These are phyloP conservation scores for Cenchrus americanus DNA, from an alignment of 176 grass and related monocot genomes.

Conservation along the genomic window DNA sequence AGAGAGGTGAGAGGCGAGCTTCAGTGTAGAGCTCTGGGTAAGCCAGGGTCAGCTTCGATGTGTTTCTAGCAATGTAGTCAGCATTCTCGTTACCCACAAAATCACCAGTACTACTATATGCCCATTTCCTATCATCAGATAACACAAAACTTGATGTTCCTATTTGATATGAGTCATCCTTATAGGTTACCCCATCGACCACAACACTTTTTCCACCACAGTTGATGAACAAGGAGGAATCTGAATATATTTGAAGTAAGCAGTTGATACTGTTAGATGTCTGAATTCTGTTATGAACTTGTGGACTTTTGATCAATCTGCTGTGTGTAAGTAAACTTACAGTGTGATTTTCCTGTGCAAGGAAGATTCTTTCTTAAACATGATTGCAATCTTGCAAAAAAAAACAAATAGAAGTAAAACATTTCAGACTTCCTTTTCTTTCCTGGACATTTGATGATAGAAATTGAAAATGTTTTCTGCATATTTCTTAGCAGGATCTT, in stretches of 20 bases:
- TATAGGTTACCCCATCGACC: slow-evolving; percentile 50
- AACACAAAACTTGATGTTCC: slow-evolving; percentile 68
- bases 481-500: slow-evolving; percentile 43
- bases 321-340: slow-evolving; percentile 53
- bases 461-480: not conserved
- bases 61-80: slow-evolving; percentile 71
- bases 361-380: slow-evolving; percentile 75
- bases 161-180: slow-evolving; percentile 72
- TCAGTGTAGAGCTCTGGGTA: slow-evolving; percentile 74
- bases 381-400: slow-evolving; percentile 50
- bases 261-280: slow-evolving; percentile 27
- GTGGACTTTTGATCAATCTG: not conserved
- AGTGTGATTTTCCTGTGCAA: slow-evolving; percentile 49
- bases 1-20: slow-evolving; percentile 81
- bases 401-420: slow-evolving; percentile 11
- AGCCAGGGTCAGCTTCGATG: slow-evolving; percentile 46
- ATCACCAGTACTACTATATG: slow-evolving; percentile 90
- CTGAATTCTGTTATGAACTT: not conserved
- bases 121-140: slow-evolving; percentile 60
- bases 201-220: slow-evolving; percentile 67
- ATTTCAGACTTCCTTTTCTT: not conserved
- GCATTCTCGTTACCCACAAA: slow-evolving; percentile 70
- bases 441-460: slow-evolving; percentile 4
- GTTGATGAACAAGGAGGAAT: slow-evolving; percentile 81
- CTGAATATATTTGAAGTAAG: slow-evolving; percentile 58